Percentiles rank a stretch among this genome's conserved stretches.
Evolutionary conservation across 1,139 yeast genomes (phyloP).

Genomic region (Trichomonascaceae sp.): DNA sequence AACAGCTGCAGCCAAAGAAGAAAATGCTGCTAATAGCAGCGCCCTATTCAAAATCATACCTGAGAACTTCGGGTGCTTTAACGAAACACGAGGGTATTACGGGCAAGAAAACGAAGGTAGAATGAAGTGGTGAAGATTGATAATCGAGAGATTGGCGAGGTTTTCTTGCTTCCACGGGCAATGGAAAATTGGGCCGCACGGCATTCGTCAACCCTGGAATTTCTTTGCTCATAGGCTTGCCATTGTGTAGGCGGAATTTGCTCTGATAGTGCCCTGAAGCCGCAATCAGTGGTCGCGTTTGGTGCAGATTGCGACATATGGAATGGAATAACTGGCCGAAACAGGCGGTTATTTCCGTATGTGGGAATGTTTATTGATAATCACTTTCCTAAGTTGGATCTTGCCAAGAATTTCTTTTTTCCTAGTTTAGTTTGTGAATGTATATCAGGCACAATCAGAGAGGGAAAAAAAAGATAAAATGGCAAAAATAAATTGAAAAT

Average conservation of each 20-base stretch:
- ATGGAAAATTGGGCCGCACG: neutral
- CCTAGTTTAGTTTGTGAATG: neutral
- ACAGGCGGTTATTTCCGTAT: neutral
- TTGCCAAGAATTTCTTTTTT: neutral
- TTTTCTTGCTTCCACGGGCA: neutral
- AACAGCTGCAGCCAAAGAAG: neutral
- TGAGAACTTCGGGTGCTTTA: neutral
- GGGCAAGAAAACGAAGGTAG: neutral
- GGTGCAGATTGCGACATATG: neutral
- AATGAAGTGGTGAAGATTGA: neutral
- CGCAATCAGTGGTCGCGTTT: neutral
- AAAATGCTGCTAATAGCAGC: neutral
- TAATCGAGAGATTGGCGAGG: neutral
- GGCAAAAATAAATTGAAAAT: too few relatives aligned
- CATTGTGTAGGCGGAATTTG: neutral
- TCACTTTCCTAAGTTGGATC: neutral
- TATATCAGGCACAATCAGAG: neutral
- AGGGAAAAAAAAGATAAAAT: too few relatives aligned
- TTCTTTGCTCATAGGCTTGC: neutral
- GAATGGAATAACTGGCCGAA: neutral
- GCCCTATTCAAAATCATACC: neutral
- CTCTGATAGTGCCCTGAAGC: neutral
- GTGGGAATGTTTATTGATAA: neutral
- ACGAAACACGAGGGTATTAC: neutral
- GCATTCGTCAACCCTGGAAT: neutral